phyloP scores from a whole-genome alignment of 192 early-diverging fungal genomes.

The Coemansia sp. region DNA sequence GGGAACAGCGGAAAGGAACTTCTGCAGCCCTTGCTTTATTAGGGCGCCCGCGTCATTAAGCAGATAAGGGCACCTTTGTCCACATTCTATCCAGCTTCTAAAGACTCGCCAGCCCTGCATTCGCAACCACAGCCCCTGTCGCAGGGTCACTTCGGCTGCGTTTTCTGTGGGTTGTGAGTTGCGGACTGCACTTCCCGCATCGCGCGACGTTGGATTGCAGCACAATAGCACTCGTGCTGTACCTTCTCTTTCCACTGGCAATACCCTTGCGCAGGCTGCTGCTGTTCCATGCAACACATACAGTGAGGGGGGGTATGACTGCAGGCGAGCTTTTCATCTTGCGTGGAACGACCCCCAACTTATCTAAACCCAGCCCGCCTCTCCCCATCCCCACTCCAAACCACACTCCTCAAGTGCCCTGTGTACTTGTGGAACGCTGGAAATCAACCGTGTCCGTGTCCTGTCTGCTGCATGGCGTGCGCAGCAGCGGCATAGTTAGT shows the following conservation, averaged over 20 bases:
- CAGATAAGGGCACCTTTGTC: neutral
- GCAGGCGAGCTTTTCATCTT: neutral
- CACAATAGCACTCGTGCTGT: neutral
- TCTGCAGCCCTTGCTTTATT: neutral
- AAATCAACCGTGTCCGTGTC: neutral
- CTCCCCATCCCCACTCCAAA: neutral
- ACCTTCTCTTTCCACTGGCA: neutral
- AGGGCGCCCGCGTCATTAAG: neutral
- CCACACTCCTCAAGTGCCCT: neutral
- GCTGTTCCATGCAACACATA: neutral
- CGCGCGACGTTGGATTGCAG: slow-evolving; percentile 10
- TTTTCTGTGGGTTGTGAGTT: slow-evolving; percentile 4
- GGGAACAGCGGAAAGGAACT: neutral
- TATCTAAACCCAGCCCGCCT: neutral
- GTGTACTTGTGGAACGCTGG: neutral
- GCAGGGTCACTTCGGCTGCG: neutral
- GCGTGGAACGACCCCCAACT: neutral
- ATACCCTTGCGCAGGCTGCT: neutral
- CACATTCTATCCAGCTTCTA: neutral
- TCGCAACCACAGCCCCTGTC: neutral
- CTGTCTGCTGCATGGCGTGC: neutral
- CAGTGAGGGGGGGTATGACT: neutral
- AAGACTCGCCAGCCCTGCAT: slow-evolving; percentile 8
- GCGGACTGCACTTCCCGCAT: slow-evolving; percentile 18
- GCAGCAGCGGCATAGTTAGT: neutral